Evolutionary conservation across 129 eudicot species (phyloP).

Genomic region (Tanacetum coccineum): DNA sequence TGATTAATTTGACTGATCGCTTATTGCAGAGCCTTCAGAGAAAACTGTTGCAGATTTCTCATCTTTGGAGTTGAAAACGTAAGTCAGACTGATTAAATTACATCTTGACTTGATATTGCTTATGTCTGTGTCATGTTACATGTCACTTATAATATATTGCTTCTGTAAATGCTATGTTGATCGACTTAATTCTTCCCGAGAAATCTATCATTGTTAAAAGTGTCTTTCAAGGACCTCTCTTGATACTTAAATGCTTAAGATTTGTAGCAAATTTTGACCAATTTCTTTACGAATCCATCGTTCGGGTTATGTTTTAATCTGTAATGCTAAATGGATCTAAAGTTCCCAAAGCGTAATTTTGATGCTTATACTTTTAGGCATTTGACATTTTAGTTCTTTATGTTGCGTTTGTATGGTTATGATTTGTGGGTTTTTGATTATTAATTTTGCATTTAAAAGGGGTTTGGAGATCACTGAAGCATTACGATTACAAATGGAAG

Average conservation of each 20-base stretch:
- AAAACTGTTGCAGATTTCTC: constrained; percentile 62
- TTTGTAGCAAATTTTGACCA: too few species aligned
- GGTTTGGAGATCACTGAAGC: constrained; percentile 96
- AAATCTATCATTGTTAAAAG: neutral
- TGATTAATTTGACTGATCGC: neutral
- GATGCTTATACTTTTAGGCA: neutral
- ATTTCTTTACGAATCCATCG: too few species aligned
- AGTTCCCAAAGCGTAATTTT: too few species aligned
- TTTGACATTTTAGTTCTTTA: constrained; percentile 2
- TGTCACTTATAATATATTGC: neutral
- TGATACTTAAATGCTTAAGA: neutral
- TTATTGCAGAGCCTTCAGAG: constrained; percentile 71
- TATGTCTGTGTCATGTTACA: neutral
- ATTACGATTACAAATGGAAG: constrained; percentile 87
- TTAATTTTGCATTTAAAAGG: constrained; percentile 36
- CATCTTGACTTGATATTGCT: neutral
- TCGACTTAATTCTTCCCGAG: neutral
- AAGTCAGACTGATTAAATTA: constrained; percentile 27
- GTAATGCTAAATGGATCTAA: too few species aligned
- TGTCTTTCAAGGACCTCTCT: neutral
- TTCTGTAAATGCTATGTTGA: neutral
- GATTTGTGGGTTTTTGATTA: constrained; percentile 11
- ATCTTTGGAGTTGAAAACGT: constrained; percentile 83
- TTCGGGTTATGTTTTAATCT: too few species aligned
- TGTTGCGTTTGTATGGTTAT: neutral